Base-by-base conservation (phyloP, 352 stramenopile species). In the Globisporangium irregulare region DNA sequence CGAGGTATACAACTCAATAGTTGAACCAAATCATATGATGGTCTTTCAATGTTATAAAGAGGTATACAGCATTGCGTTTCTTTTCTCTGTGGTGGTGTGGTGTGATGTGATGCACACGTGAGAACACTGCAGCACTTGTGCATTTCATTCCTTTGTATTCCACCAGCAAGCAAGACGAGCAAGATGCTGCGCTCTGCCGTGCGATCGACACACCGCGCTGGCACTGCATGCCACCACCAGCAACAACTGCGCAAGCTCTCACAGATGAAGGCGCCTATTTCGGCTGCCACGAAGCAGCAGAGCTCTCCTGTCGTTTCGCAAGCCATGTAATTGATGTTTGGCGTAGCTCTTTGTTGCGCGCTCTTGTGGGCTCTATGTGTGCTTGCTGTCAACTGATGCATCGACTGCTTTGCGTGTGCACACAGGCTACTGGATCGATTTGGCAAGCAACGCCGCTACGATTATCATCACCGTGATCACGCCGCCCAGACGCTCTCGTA, bases 401-500 rank as follows among this genome's bases (percentile, higher is more conserved):
- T 12, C 15, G 4, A 6, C 1, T 43, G 27, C 22, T 22, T 24
- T 54, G 58, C 14, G 7, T 58, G 18, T 58, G 18, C 4, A 29
- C 10, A 8, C n/a, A 71, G 66, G 50, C 53, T 71, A 12, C 36
- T 71, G 14, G 75, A 79, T 46, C 74, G 69, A 15, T 79, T 77
- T 65, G 70, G 72, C 32, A 73, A 68, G 46, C 64, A 77, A 67
- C 75, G 70, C 3, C 67, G 54, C 15, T 67, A 75, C 10, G 67
- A 79, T 56, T 66, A 70, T 59, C 67, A 69, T 18, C 55, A 62
- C 27, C 24, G 56, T 50, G 57, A n/a, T 27, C 32, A 64, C 73
- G 24, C 55, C 18, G 41, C 43, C 66, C 22, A 73, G 57, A 51
- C 54, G 22, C 70, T 78, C 56, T 59, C 68, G 59, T 80, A 80